A percentile compares a stretch with the other conserved stretches of the same genome.
These are phyloP conservation scores for Neofusicoccum sp. DNA, from an alignment of 2,329 filamentous ascomycete species.

Conservation along the genomic window DNA sequence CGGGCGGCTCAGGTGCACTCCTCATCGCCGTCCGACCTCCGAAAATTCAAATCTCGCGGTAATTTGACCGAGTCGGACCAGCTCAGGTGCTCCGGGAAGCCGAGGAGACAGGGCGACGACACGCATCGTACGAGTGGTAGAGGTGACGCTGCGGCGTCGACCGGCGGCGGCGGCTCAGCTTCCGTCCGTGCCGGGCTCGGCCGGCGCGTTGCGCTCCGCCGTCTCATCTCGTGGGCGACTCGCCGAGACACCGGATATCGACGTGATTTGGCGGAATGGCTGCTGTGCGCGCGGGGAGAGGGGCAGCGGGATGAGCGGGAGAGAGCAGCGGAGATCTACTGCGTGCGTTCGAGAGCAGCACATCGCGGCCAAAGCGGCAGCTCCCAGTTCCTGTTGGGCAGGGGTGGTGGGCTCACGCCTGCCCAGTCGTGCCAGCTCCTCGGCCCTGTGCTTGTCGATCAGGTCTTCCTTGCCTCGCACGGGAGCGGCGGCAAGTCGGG, in stretches of 20 bases:
- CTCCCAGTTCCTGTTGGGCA: not conserved
- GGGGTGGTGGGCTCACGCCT: slow-evolving; percentile 7
- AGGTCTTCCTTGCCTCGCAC: slow-evolving; percentile 9
- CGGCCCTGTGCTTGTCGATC: slow-evolving; percentile 17
- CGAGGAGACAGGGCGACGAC: not conserved
- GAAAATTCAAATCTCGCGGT: no score
- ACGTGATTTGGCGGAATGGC: not conserved
- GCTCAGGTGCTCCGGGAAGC: no score
- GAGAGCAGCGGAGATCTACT: not conserved
- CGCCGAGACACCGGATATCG: slow-evolving; percentile 4
- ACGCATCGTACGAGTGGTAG: not conserved
- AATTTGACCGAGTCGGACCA: no score
- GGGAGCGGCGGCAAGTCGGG: slow-evolving; percentile 8
- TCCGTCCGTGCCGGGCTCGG: slow-evolving; percentile 9
- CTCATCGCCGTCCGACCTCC: no score
- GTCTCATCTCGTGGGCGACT: not conserved
- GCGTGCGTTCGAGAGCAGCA: not conserved
- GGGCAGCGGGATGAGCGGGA: not conserved
- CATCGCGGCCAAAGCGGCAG: slow-evolving; percentile 6
- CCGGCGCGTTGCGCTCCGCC: slow-evolving; percentile 6
- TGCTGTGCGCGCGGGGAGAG: not conserved
- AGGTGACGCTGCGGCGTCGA: not conserved
- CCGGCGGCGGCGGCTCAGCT: slow-evolving; percentile 7
- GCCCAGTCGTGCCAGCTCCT: slow-evolving; percentile 12
- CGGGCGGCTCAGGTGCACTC: not conserved